phyloP scores from a whole-genome alignment of 2,329 filamentous ascomycete species.

The Fusarium aywerte region DNA sequence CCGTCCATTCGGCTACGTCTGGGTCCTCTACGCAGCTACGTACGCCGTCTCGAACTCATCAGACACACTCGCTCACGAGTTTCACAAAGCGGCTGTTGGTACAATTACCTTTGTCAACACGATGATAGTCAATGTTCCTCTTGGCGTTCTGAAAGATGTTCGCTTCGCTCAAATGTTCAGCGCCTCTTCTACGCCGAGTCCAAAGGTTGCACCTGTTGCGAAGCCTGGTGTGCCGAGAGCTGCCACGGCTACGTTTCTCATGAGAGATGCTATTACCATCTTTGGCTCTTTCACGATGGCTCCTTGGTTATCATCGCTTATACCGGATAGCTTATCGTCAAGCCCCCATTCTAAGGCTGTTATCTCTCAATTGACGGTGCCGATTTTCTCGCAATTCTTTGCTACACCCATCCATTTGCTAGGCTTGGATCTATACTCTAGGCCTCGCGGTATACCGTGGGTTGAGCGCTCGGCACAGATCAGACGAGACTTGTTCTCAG shows the following conservation, averaged over 20 bases:
- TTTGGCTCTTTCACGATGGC: slow-evolving; percentile 50
- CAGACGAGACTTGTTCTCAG: slow-evolving; percentile 41
- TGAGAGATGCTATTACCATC: slow-evolving; percentile 48
- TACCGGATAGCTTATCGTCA: slow-evolving; percentile 43
- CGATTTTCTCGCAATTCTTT: slow-evolving; percentile 47
- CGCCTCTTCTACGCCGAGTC: background rate
- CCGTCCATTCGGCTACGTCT: slow-evolving; percentile 45
- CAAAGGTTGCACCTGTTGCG: slow-evolving; percentile 10
- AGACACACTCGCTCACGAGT: slow-evolving; percentile 44
- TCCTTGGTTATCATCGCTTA: slow-evolving; percentile 39
- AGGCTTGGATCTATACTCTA: slow-evolving; percentile 40
- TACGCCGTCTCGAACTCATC: slow-evolving; percentile 47
- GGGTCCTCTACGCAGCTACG: slow-evolving; percentile 47
- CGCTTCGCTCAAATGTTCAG: slow-evolving; percentile 48
- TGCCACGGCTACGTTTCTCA: slow-evolving; percentile 43
- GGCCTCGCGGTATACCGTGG: slow-evolving; percentile 20
- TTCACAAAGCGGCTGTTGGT: slow-evolving; percentile 40
- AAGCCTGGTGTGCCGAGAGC: slow-evolving; percentile 36
- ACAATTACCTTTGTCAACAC: slow-evolving; percentile 46
- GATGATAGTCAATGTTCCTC: slow-evolving; percentile 48
- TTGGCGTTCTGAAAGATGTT: slow-evolving; percentile 49
- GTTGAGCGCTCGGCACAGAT: slow-evolving; percentile 39
- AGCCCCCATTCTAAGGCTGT: slow-evolving; percentile 45
- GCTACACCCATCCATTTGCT: slow-evolving; percentile 49
- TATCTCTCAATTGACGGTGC: slow-evolving; percentile 46